A percentile compares a stretch with the other conserved stretches of the same genome.
phyloP scores from a whole-genome alignment of 169 alveolate genomes.

The Eimeria maxima region DNA sequence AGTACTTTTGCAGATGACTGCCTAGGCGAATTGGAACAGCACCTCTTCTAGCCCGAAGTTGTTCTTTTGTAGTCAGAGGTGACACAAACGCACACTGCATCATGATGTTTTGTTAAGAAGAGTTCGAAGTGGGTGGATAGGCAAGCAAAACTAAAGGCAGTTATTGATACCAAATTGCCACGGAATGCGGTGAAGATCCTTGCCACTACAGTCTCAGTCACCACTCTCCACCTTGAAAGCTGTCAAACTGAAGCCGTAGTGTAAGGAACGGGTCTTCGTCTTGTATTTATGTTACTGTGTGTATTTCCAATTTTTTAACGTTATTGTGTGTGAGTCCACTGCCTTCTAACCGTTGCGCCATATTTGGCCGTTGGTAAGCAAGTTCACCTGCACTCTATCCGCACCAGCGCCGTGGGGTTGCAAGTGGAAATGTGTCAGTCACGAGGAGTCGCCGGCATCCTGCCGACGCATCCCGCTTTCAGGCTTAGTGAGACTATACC shows the following conservation, averaged over 20 bases:
- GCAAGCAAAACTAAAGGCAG: not conserved
- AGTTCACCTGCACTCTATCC: not conserved
- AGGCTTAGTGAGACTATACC: not conserved
- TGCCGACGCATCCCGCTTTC: not conserved
- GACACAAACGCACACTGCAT: not conserved
- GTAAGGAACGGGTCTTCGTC: not conserved
- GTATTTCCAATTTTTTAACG: not conserved
- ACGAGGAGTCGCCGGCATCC: not conserved
- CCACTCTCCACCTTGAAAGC: not conserved
- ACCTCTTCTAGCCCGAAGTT: not conserved
- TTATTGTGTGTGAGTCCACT: not conserved
- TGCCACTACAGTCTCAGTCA: not conserved
- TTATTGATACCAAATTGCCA: not conserved
- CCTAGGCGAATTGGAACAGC: not conserved
- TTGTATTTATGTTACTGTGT: not conserved
- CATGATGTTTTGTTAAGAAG: not conserved
- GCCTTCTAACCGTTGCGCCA: not conserved
- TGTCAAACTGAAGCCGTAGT: not conserved
- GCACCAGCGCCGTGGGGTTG: not conserved
- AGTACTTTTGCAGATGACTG: not conserved
- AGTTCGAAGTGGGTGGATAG: not conserved
- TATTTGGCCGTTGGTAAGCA: not conserved
- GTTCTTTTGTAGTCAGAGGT: not conserved
- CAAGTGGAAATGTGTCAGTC: not conserved
- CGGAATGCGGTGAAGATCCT: not conserved